phyloP scores from a whole-genome alignment of 441 rosid genomes.

The Mallotus japonicus region DNA sequence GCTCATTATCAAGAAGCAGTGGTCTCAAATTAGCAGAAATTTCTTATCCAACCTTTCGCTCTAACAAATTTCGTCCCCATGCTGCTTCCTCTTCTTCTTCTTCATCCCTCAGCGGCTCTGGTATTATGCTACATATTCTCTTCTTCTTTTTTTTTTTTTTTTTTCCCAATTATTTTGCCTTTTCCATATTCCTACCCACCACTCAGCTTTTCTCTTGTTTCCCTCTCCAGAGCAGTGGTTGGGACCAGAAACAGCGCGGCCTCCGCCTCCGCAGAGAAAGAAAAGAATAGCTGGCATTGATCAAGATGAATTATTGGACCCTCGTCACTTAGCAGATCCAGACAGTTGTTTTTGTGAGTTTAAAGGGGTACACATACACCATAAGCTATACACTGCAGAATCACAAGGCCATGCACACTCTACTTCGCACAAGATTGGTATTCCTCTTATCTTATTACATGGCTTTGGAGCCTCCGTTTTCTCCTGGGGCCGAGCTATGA shows the following conservation, averaged over 20 bases:
- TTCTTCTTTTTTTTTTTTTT: background rate
- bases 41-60: background rate
- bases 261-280: constrained; percentile 24
- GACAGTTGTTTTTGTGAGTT: constrained; percentile 92
- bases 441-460: constrained; percentile 74
- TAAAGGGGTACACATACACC: constrained; percentile 69
- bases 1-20: too few species aligned
- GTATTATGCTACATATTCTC: background rate
- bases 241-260: constrained; percentile 11
- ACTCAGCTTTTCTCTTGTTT: background rate
- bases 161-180: too few species aligned
- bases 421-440: constrained; percentile 20
- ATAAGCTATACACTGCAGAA: constrained; percentile 52
- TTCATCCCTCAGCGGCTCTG: constrained; percentile 3
- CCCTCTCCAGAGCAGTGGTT: constrained; percentile 33
- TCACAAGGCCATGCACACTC: constrained; percentile 21
- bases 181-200: too few species aligned
- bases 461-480: constrained; percentile 94
- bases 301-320: constrained; percentile 68
- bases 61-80: constrained; percentile 3
- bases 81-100: constrained; percentile 16
- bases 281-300: constrained; percentile 54
- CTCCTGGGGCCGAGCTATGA: constrained; percentile 80
- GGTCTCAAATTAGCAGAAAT: too few species aligned
- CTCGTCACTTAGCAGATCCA: constrained; percentile 66